Conservation (phyloP, 2,329 filamentous ascomycete genomes). For the Colletotrichum siamense region DNA sequence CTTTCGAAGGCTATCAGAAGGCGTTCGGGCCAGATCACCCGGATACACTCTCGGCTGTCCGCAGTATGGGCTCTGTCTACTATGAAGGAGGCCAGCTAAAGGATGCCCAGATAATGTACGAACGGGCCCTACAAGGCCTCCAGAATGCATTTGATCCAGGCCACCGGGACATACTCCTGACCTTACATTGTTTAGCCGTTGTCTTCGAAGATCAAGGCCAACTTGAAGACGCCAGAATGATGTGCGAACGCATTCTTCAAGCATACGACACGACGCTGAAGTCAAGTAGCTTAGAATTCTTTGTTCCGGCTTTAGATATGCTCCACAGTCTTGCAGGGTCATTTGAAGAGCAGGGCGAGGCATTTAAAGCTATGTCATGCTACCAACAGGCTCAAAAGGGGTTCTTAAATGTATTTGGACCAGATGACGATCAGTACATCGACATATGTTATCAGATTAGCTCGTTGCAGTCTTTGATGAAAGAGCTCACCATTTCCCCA, state of each 20-base stretch:
- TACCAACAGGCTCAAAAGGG: background rate
- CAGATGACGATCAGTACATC: background rate
- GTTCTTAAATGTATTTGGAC: background rate
- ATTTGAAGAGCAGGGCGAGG: background rate
- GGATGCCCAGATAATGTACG: background rate
- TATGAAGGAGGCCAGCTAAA: background rate
- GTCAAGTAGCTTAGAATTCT: accelerated
- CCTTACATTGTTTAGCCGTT: accelerated
- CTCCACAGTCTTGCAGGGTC: background rate
- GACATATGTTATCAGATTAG: background rate
- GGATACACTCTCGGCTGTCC: accelerated
- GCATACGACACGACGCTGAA: background rate
- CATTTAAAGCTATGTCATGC: background rate
- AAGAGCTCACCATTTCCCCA: background rate
- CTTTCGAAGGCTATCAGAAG: slow-evolving; percentile 29
- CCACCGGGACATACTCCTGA: accelerated
- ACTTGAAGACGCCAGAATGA: background rate
- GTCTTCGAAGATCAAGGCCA: background rate
- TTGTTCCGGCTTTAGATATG: background rate
- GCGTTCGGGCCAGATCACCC: slow-evolving; percentile 12
- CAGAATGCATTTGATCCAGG: background rate
- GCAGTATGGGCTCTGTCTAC: background rate
- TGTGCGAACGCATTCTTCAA: background rate
- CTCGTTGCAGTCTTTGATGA: background rate
- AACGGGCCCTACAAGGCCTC: background rate